Conservation (phyloP, 345 rosid species). For the Rhodamnia argentea region DNA sequence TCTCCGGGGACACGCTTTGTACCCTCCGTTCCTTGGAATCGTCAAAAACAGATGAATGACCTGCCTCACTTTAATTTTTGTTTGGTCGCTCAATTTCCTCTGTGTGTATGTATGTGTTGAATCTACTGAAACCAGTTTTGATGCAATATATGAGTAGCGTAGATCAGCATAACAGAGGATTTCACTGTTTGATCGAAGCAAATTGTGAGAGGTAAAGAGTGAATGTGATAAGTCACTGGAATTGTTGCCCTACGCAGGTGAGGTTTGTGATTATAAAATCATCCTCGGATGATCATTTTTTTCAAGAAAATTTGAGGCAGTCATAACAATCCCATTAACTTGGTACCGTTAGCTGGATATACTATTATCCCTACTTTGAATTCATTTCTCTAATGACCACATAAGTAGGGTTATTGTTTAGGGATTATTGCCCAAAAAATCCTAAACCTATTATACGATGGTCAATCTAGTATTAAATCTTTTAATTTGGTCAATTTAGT, state of each 20-base stretch:
- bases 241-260: not conserved
- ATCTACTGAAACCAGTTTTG: not conserved
- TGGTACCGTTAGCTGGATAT: too few relatives aligned
- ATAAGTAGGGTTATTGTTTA: too few relatives aligned
- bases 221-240: not conserved
- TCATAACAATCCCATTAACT: too few relatives aligned
- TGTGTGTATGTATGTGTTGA: not conserved
- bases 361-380: too few relatives aligned
- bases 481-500: too few relatives aligned
- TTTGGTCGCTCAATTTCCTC: not conserved
- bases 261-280: not conserved
- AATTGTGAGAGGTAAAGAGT: not conserved
- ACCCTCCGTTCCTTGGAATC: conserved; percentile 22
- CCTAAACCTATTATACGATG: too few relatives aligned
- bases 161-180: not conserved
- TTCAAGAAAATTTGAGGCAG: not conserved
- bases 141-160: not conserved
- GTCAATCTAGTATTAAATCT: too few relatives aligned
- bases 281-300: not conserved
- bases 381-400: too few relatives aligned
- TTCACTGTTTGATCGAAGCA: not conserved
- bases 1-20: conserved; percentile 58
- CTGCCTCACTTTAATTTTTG: not conserved
- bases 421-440: too few relatives aligned
- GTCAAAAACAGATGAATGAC: not conserved